These are phyloP conservation scores for Pseudogymnoascus verrucosus DNA, from an alignment of 2,329 filamentous ascomycete genomes.

Conservation along the genomic window DNA sequence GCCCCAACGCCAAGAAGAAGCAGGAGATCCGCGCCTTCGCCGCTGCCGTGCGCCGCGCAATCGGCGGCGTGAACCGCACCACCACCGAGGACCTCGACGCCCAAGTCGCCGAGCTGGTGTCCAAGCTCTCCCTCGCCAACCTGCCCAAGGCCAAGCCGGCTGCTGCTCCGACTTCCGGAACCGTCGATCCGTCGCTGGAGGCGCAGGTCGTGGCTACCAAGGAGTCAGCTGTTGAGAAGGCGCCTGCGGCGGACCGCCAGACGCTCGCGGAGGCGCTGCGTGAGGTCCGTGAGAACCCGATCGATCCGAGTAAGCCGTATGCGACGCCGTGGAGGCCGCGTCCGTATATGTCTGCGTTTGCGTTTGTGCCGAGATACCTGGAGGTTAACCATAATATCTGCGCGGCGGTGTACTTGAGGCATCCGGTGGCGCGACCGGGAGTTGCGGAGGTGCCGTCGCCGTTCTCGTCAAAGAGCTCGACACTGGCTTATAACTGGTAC, in stretches of 20 bases:
- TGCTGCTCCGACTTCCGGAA: slow-evolving; percentile 12
- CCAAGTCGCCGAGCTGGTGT: slow-evolving; percentile 45
- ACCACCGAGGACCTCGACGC: slow-evolving; percentile 42
- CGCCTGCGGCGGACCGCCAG: slow-evolving; percentile 18
- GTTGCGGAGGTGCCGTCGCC: slow-evolving; percentile 78
- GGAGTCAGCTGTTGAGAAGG: slow-evolving; percentile 13
- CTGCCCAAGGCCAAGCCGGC: slow-evolving; percentile 18
- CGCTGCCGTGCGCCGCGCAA: slow-evolving; percentile 34
- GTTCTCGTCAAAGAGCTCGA: slow-evolving; percentile 60
- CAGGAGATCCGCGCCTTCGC: slow-evolving; percentile 67
- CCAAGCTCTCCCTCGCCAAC: slow-evolving; percentile 35
- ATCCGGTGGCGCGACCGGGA: slow-evolving; percentile 82
- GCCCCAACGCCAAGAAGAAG: slow-evolving; percentile 63
- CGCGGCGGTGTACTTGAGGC: slow-evolving; percentile 86
- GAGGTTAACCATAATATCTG: slow-evolving; percentile 98
- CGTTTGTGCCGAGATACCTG: slow-evolving; percentile 88
- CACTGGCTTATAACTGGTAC: slow-evolving; percentile 92
- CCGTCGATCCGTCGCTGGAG: slow-evolving; percentile 20
- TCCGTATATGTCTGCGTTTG: slow-evolving; percentile 82
- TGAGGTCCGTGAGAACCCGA: slow-evolving; percentile 59
- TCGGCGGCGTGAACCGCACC: slow-evolving; percentile 32
- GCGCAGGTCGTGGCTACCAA: slow-evolving; percentile 11
- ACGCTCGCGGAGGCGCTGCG: slow-evolving; percentile 13
- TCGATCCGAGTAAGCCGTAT: slow-evolving; percentile 74
- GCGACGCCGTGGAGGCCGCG: slow-evolving; percentile 83